Conservation (phyloP, 2,329 filamentous ascomycete species). For the Colletotrichum karsti region DNA sequence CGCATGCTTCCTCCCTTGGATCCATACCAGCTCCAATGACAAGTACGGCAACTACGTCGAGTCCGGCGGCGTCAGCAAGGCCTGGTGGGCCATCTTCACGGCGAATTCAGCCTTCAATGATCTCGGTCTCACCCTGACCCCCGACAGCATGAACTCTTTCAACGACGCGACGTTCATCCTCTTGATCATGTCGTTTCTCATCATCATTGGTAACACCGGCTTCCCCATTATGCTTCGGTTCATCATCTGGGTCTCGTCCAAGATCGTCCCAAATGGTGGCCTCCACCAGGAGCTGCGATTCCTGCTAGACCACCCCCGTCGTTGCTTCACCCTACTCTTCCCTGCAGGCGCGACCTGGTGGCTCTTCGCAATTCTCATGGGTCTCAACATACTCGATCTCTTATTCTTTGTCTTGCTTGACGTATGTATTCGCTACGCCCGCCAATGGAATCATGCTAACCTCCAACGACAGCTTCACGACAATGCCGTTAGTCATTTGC, state of each 20-base stretch:
- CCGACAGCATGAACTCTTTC: constrained; percentile 94
- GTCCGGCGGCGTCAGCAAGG: constrained; percentile 66
- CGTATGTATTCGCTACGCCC: constrained; percentile 57
- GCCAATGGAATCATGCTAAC: constrained; percentile 33
- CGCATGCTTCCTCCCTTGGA: constrained; percentile 82
- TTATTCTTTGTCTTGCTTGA: constrained; percentile 94
- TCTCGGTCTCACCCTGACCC: constrained; percentile 90
- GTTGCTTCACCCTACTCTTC: constrained; percentile 95
- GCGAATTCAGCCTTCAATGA: constrained; percentile 92
- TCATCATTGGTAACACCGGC: constrained; percentile 93
- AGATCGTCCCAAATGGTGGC: constrained; percentile 72
- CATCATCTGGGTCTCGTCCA: constrained; percentile 84
- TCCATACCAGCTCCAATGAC: constrained; percentile 61
- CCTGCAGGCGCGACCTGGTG: constrained; percentile 93
- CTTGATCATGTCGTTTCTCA: constrained; percentile 82
- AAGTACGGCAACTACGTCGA: constrained; percentile 74
- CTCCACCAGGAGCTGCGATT: constrained; percentile 92
- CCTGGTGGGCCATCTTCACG: constrained; percentile 95
- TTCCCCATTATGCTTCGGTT: constrained; percentile 96
- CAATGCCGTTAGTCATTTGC: constrained; percentile 71
- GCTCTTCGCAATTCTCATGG: constrained; percentile 86
- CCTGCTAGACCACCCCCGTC: constrained; percentile 90
- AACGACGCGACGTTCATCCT: constrained; percentile 79
- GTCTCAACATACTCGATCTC: constrained; percentile 85
- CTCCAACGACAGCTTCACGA: constrained; percentile 69